Base-by-base conservation (phyloP, 2,329 filamentous ascomycete species). In the Botryotinia convoluta region DNA sequence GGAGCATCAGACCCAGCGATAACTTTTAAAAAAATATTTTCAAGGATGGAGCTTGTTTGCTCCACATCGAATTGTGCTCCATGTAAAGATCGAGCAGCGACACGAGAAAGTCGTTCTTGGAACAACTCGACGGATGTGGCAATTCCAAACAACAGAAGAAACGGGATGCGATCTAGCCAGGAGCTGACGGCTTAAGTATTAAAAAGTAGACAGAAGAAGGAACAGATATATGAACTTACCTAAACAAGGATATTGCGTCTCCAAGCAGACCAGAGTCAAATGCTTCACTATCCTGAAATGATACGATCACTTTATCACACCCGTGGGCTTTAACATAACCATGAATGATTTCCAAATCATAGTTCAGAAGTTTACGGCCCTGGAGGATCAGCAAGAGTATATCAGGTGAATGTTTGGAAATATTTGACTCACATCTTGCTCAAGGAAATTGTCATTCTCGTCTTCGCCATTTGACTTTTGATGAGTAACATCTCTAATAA, bases 61-160 rank as follows among this genome's bases (percentile, higher is more conserved):
- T 91, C 92, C 29, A 94, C 91, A 79, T 95, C 91, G 76, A 96
- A 95, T 76, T 93, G 89, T 32, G 88, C 87, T 8, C 93, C 93
- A 69, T 91, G 85, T 1, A 96, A 85, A 74, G 87, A 87, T 67
- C 89, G 89, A 75, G 91, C 89, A 1, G 91, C 90, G 22, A 88
- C 87, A 79, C 91, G 91, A 42, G 92, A 86, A 29, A 96, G 84
- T 26, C 93, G 87, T 69, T 92, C 90, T 79, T 94, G 91, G 74
- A 96, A 91, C 48, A 93, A 88, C 76, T 95, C 92, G 48, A 94
- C 88, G 2, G 93, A 95, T 0, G 93, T 96, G 42, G 93, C 93
- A 72, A 97, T 88, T 60, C 93, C 93, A 78, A 96, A 93, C 1
- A 97, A 84, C 1, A 94, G 84, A 1, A 92, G 88, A 76, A 96